phyloP scores from a whole-genome alignment of 352 stramenopile genomes.

The Phytophthora gonapodyides region DNA sequence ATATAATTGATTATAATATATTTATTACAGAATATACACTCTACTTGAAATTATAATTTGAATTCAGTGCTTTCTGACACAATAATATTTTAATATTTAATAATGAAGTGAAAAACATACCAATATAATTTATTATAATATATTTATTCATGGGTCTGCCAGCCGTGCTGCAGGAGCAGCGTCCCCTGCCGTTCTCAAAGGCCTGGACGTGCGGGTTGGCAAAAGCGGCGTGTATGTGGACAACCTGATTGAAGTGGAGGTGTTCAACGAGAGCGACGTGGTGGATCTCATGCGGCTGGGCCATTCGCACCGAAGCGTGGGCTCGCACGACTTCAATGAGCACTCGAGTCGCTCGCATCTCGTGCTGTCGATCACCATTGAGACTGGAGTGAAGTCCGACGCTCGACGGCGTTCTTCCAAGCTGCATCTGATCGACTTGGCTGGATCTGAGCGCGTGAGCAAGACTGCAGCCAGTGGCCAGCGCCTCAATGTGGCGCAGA shows the following conservation, averaged over 20 bases:
- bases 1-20: too few relatives aligned
- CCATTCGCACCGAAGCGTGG: constrained; percentile 87
- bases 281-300: constrained; percentile 81
- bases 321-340: constrained; percentile 92
- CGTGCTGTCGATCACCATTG: constrained; percentile 89
- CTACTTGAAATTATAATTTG: too few relatives aligned
- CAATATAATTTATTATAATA: too few relatives aligned
- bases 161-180: constrained; percentile 16
- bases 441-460: constrained; percentile 85
- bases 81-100: too few relatives aligned
- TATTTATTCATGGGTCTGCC: too few relatives aligned
- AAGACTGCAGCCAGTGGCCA: constrained; percentile 93
- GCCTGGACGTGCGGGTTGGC: constrained; percentile 67
- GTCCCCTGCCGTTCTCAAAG: constrained; percentile 31
- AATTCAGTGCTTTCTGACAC: too few relatives aligned
- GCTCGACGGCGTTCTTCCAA: constrained; percentile 57
- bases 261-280: constrained; percentile 81
- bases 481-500: constrained; percentile 95
- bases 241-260: constrained; percentile 90
- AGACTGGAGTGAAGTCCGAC: constrained; percentile 51
- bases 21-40: too few relatives aligned
- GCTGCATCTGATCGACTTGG: constrained; percentile 90
- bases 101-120: too few relatives aligned
- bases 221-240: constrained; percentile 81
- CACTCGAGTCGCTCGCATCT: constrained; percentile 92